Percentiles rank a stretch among this genome's conserved stretches.
These are phyloP conservation scores for Dionaea muscipula DNA, from an alignment of 179 eudicot genomes.

Conservation along the genomic window DNA sequence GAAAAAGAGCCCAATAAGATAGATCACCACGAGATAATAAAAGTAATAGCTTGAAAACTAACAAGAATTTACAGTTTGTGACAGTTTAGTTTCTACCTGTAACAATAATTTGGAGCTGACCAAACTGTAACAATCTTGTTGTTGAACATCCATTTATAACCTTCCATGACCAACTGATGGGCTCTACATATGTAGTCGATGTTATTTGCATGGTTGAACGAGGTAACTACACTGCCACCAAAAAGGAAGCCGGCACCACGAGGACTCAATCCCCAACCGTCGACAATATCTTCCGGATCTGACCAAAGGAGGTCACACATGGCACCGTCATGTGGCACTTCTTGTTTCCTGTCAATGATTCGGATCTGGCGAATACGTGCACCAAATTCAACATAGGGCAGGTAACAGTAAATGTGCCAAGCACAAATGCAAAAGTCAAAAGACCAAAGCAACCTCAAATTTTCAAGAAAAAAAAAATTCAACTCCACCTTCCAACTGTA, in stretches of 20 bases:
- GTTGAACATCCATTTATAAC: conserved; percentile 89
- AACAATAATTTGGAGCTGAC: conserved; percentile 98
- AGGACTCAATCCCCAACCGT: conserved; percentile 92
- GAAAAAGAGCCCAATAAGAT: no score
- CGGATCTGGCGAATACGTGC: conserved; percentile 46
- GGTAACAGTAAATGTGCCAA: not conserved
- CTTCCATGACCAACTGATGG: conserved; percentile 96
- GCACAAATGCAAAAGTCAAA: no score
- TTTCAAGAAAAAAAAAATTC: no score
- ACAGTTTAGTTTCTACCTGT: conserved; percentile 35
- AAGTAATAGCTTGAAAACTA: no score
- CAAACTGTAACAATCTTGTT: conserved; percentile 92
- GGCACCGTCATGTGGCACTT: conserved; percentile 92
- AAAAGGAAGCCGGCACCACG: conserved; percentile 94
- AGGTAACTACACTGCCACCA: conserved; percentile 58
- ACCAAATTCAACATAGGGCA: not conserved
- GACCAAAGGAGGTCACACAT: conserved; percentile 99
- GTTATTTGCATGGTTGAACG: conserved; percentile 70
- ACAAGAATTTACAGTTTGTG: no score
- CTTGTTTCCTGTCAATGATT: conserved; percentile 84
- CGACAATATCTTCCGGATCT: conserved; percentile 87
- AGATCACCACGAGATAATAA: no score
- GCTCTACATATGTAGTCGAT: conserved; percentile 90
- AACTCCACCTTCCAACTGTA: no score
- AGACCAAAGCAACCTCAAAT: no score